Evolutionary conservation across 1,139 yeast species (phyloP), one percentile per base, ranked within the genome.

Genomic region (Geotrichum candidum): DNA sequence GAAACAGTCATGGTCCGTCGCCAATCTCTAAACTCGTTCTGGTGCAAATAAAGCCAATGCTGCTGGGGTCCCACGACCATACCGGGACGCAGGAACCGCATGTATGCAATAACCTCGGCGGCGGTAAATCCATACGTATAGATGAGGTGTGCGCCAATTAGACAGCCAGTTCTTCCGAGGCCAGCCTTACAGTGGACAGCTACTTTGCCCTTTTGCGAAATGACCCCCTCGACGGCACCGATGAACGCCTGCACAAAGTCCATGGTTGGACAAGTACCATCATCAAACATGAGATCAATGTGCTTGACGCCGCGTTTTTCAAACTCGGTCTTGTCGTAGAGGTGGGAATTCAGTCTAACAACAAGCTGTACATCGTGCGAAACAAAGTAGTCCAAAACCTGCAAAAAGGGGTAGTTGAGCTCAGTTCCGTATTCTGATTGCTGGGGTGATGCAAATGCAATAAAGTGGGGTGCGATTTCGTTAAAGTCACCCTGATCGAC

Each of bases 61-160:
- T 94, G 99, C 74, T 94, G 99, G 1, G 99, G 99, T 0, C 99
- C 99, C 48, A 94, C 99, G 18, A 94, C 98, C 99, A 94, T 94
- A 41, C 99, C 99, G 0, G 99, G 99, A 68, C 99, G 84, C 67
- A 94, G 81, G 84, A 94, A 89, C 73, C 99, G 83, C 95, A 94
- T 89, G 72, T 91, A 94, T 0, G 94, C 97, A 69, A 94, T 94
- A 74, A 96, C 95, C 75, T 94, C 99, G 71, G 85, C 89, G 6
- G 99, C 99, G 5, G 98, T 94, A 73, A 94, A 94, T 0, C 97
- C 97, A 74, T 94, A 95, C 2, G 97, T 90, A 73, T 94, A 94
- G 59, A 94, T 94, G 66, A 94, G 80, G 75, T 94, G 97, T 1
- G 99, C 99, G 3, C 99, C 99, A 67, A 94, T 94, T 59, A 94